phyloP scores from a whole-genome alignment of 129 eudicot species.

The Deinandra increscens region DNA sequence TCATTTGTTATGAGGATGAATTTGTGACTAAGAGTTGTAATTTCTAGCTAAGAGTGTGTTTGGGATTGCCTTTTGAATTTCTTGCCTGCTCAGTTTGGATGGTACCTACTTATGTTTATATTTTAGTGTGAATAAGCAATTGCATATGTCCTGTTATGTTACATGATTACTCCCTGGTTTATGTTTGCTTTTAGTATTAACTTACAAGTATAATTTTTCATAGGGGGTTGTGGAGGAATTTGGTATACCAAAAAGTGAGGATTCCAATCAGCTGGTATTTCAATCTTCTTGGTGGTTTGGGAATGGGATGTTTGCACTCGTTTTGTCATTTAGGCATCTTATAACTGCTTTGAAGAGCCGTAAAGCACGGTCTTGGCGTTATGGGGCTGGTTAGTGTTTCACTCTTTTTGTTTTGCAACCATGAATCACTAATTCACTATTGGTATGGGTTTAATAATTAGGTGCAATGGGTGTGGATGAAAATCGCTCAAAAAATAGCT shows the following conservation, averaged over 20 bases:
- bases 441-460: not conserved
- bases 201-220: slow-evolving; percentile 23
- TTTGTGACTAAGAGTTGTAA: not conserved
- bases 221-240: slow-evolving; percentile 96
- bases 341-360: slow-evolving; percentile 86
- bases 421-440: not conserved
- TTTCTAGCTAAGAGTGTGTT: too few species aligned
- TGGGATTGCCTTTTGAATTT: too few species aligned
- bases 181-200: too few species aligned
- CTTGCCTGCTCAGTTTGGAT: too few species aligned
- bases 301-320: slow-evolving; percentile 97
- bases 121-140: too few species aligned
- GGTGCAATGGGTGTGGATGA: not conserved
- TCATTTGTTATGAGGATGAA: slow-evolving; percentile 5
- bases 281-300: slow-evolving; percentile 93
- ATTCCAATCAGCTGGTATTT: slow-evolving; percentile 58
- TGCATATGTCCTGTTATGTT: too few species aligned
- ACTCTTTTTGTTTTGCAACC: slow-evolving; percentile 1
- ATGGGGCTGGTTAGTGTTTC: slow-evolving; percentile 67
- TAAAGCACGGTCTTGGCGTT: slow-evolving; percentile 97
- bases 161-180: too few species aligned
- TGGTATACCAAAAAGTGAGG: slow-evolving; percentile 78
- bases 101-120: too few species aligned
- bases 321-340: slow-evolving; percentile 90
- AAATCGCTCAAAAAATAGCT: too few species aligned